Conservation (phyloP, 768 basidiomycete genomes). For the Naematelia aurantialba region DNA sequence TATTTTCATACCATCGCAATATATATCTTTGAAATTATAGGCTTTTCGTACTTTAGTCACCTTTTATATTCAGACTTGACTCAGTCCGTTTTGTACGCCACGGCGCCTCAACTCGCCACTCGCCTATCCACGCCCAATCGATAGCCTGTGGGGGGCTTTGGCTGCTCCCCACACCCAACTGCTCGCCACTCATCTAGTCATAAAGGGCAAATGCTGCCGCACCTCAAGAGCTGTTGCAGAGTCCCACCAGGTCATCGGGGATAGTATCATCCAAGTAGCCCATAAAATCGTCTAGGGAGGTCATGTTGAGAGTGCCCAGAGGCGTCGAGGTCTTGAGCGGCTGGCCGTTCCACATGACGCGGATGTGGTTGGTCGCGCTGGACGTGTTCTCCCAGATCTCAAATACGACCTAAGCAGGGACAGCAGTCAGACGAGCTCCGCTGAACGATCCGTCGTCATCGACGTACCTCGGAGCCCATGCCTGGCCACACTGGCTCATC, state of each 20-base stretch:
- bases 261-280: conserved; percentile 16
- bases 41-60: not conserved
- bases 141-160: too few species aligned
- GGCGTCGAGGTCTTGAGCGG: conserved; percentile 38
- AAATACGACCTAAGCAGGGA: conserved; percentile 15
- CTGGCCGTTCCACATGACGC: conserved; percentile 30
- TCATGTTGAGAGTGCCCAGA: conserved; percentile 31
- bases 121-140: not conserved
- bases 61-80: not conserved
- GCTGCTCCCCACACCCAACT: too few species aligned
- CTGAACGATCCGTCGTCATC: not conserved
- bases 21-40: too few species aligned
- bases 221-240: too few species aligned
- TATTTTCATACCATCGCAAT: too few species aligned
- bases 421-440: not conserved
- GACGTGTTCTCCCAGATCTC: conserved; percentile 26
- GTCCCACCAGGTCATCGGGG: conserved; percentile 12
- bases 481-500: conserved; percentile 33
- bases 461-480: conserved; percentile 35
- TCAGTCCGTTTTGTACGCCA: not conserved
- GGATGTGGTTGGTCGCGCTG: conserved; percentile 13
- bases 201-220: too few species aligned
- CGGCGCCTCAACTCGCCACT: not conserved
- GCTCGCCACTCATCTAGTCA: not conserved
- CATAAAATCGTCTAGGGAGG: conserved; percentile 10